These are phyloP conservation scores for Sugiyamaella mastotermitis DNA, from an alignment of 805 yeast species.

Conservation along the genomic window DNA sequence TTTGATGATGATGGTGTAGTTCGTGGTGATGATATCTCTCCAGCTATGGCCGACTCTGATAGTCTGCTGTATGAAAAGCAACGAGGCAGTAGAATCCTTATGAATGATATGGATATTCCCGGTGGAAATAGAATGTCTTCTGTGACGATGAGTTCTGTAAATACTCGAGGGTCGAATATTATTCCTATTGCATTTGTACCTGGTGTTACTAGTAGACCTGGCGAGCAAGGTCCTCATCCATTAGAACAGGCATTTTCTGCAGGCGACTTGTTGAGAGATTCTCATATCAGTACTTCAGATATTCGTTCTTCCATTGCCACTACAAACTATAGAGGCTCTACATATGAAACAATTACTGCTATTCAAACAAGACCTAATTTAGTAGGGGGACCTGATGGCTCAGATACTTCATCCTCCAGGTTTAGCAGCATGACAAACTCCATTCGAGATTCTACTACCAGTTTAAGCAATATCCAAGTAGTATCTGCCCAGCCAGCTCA, in stretches of 20 bases:
- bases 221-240: constrained; percentile 17
- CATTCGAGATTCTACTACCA: constrained; percentile 47
- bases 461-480: constrained; percentile 40
- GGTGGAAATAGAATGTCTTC: constrained; percentile 15
- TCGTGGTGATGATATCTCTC: not conserved
- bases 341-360: constrained; percentile 55
- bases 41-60: not conserved
- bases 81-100: constrained; percentile 3
- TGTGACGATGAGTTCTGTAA: constrained; percentile 27
- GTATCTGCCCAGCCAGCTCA: constrained; percentile 13
- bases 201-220: constrained; percentile 52
- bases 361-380: constrained; percentile 69
- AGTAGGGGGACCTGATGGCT: constrained; percentile 34
- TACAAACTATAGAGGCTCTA: constrained; percentile 36
- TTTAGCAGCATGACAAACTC: constrained; percentile 5
- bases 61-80: constrained; percentile 9
- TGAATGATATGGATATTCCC: constrained; percentile 1
- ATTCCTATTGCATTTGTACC: constrained; percentile 92
- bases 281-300: constrained; percentile 18
- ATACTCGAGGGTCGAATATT: constrained; percentile 78
- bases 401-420: too few relatives aligned
- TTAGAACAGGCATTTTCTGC: constrained; percentile 24
- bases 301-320: constrained; percentile 34
- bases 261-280: constrained; percentile 21
- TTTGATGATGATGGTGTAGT: not conserved